Conservation (phyloP, 495 filamentous ascomycete genomes). For the Daldinia loculata region DNA sequence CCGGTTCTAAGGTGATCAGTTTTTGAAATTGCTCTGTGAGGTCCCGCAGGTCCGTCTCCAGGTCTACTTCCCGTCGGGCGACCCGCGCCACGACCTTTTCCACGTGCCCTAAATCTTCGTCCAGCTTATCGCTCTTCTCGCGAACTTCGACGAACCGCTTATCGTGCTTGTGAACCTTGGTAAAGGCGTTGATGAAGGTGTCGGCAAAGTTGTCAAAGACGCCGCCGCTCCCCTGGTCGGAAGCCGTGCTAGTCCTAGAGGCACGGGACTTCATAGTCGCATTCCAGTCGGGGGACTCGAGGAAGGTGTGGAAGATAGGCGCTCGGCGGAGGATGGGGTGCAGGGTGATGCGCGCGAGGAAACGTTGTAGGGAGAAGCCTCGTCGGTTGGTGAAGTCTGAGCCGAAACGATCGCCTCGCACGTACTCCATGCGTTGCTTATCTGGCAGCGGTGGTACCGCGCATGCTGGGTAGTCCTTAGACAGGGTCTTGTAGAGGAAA, state of each 20-base stretch:
- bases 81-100: slow-evolving; percentile 93
- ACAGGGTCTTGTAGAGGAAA: slow-evolving; percentile 91
- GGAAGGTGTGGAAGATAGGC: slow-evolving; percentile 81
- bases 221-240: slow-evolving; percentile 58
- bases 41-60: slow-evolving; percentile 89
- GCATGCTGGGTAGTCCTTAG: slow-evolving; percentile 84
- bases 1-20: slow-evolving; percentile 87
- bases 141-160: slow-evolving; percentile 92
- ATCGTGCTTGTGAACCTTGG: slow-evolving; percentile 94
- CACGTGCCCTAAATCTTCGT: slow-evolving; percentile 91
- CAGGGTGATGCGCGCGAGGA: slow-evolving; percentile 83
- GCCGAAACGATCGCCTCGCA: slow-evolving; percentile 93
- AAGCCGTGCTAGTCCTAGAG: slow-evolving; percentile 64
- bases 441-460: slow-evolving; percentile 95
- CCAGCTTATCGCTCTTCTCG: slow-evolving; percentile 92
- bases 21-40: slow-evolving; percentile 93
- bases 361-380: slow-evolving; percentile 90
- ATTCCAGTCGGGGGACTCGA: slow-evolving; percentile 96
- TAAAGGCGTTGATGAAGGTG: slow-evolving; percentile 97
- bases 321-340: slow-evolving; percentile 91
- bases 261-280: slow-evolving; percentile 85
- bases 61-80: slow-evolving; percentile 84
- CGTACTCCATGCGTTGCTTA: slow-evolving; percentile 99
- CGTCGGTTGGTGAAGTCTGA: slow-evolving; percentile 91
- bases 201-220: slow-evolving; percentile 95